Evolutionary conservation across 2,329 filamentous ascomycete genomes (phyloP).

Genomic region (Hypomyces rosellus): DNA sequence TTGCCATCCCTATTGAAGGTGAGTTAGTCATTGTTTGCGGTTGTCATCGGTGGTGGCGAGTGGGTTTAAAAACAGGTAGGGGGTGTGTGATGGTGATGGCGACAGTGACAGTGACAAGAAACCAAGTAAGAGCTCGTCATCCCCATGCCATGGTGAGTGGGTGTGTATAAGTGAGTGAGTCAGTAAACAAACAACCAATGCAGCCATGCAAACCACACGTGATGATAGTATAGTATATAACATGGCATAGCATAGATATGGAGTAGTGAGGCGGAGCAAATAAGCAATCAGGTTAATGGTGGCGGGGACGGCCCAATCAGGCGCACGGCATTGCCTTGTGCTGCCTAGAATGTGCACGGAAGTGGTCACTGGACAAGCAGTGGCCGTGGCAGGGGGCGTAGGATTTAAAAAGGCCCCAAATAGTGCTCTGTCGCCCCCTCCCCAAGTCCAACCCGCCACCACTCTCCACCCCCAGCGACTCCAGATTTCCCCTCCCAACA

Average conservation of each 20-base stretch:
- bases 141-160: too few species aligned
- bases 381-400: constrained; percentile 19
- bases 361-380: constrained; percentile 4
- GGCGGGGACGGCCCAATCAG: constrained; percentile 10
- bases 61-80: too few species aligned
- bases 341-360: constrained; percentile 5
- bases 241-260: too few species aligned
- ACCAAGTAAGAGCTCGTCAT: too few species aligned
- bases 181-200: neutral
- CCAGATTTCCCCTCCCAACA: constrained; percentile 30
- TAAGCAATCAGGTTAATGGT: neutral
- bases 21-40: constrained; percentile 16
- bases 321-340: constrained; percentile 1
- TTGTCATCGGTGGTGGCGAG: too few species aligned
- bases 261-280: neutral
- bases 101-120: too few species aligned
- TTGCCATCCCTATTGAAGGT: constrained; percentile 73
- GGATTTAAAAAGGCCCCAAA: constrained; percentile 53
- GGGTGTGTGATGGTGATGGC: too few species aligned
- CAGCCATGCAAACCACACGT: constrained; percentile 3
- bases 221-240: neutral
- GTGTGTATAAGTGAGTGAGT: neutral
- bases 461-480: constrained; percentile 16
- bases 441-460: constrained; percentile 18
- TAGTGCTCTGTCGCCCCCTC: constrained; percentile 44